A percentile compares a stretch with the other conserved stretches of the same genome.
Evolutionary conservation across 805 yeast genomes (phyloP).

Genomic region (Candida maltosa): DNA sequence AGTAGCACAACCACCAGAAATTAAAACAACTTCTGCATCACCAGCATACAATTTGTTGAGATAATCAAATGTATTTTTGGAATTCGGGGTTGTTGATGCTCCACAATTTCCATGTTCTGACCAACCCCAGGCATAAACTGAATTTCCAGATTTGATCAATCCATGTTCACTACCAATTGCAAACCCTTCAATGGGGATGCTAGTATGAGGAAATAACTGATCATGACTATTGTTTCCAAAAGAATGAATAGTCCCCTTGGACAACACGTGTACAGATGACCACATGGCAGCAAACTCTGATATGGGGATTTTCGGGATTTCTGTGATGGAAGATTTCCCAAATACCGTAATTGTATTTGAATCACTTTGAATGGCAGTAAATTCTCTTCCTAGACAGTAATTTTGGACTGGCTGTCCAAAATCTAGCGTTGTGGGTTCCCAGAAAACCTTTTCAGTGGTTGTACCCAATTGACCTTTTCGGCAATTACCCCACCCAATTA

Average conservation of each 20-base stretch:
- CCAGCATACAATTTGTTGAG: constrained; percentile 31
- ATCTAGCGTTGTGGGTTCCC: constrained; percentile 19
- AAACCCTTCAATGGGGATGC: constrained; percentile 14
- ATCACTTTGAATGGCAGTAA: constrained; percentile 38
- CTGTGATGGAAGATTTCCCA: constrained; percentile 14
- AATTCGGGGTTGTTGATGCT: constrained; percentile 7
- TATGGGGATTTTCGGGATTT: constrained; percentile 1
- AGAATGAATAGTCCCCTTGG: constrained; percentile 27
- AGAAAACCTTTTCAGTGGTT: constrained; percentile 8
- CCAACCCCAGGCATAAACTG: constrained; percentile 90
- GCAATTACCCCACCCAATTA: constrained; percentile 69
- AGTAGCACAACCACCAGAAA: constrained; percentile 67
- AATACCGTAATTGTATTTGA: constrained; percentile 9
- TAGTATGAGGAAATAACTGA: constrained; percentile 41
- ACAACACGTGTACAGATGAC: constrained; percentile 65
- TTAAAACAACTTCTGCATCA: constrained; percentile 16
- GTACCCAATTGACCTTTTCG: constrained; percentile 55
- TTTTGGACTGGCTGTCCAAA: constrained; percentile 10
- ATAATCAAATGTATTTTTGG: constrained; percentile 33
- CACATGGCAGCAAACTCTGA: constrained; percentile 53
- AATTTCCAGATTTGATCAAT: constrained; percentile 31
- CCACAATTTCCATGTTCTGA: constrained; percentile 99
- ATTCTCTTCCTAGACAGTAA: constrained; percentile 56
- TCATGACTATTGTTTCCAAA: constrained; percentile 77
- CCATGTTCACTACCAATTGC: constrained; percentile 90